Conservation (phyloP, 2,329 filamentous ascomycete genomes). For the Coniella vitis region DNA sequence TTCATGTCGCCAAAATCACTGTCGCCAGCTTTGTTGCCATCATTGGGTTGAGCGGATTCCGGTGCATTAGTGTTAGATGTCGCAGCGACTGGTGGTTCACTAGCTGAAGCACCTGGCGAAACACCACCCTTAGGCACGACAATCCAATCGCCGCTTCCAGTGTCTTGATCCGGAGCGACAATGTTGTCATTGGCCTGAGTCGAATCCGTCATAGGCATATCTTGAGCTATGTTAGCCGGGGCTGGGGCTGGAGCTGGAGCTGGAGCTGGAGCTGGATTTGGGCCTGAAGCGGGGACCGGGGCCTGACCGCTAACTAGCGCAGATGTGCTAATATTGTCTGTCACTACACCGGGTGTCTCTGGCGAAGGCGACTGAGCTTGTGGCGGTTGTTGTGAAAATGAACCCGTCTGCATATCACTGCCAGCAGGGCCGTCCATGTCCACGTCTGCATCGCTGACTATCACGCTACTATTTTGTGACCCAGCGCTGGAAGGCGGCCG, state of each 20-base stretch:
- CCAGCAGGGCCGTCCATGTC: slow-evolving; percentile 60
- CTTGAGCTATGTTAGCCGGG: slow-evolving; percentile 21
- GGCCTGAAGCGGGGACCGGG: slow-evolving; percentile 16
- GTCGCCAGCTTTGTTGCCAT: slow-evolving; percentile 31
- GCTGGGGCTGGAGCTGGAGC: slow-evolving; percentile 19
- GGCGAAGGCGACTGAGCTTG: slow-evolving; percentile 50
- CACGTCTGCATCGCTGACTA: slow-evolving; percentile 54
- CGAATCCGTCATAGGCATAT: slow-evolving; percentile 35
- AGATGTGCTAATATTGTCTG: slow-evolving; percentile 39
- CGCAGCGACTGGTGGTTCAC: slow-evolving; percentile 19
- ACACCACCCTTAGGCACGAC: slow-evolving; percentile 60
- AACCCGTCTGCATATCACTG: slow-evolving; percentile 58
- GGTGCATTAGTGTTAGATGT: not conserved
- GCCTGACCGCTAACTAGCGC: slow-evolving; percentile 32
- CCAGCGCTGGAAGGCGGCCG: slow-evolving; percentile 47
- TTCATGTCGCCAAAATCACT: slow-evolving; percentile 62
- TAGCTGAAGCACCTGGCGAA: slow-evolving; percentile 24
- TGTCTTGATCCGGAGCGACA: slow-evolving; percentile 43
- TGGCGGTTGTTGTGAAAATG: slow-evolving; percentile 54
- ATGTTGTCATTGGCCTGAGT: slow-evolving; percentile 38
- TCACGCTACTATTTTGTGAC: slow-evolving; percentile 48
- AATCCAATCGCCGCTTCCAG: slow-evolving; percentile 63
- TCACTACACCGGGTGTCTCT: slow-evolving; percentile 52
- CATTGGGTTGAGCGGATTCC: slow-evolving; percentile 25
- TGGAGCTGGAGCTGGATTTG: slow-evolving; percentile 19